Evolutionary conservation across 805 yeast genomes (phyloP).

Genomic region (Wickerhamiella bombiphila): DNA sequence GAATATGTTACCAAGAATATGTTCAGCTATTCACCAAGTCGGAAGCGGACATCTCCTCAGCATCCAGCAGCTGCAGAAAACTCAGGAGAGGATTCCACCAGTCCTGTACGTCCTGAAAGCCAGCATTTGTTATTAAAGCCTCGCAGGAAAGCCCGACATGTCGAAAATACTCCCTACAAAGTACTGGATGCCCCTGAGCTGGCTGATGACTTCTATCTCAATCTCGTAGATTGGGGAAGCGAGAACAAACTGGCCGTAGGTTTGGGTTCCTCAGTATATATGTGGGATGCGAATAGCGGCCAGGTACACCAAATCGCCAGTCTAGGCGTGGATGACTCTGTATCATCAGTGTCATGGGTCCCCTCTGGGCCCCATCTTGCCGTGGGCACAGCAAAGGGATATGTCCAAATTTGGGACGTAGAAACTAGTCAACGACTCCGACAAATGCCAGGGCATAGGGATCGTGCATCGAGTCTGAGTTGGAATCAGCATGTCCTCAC

Average conservation of each 20-base stretch:
- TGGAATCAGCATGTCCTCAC: slow-evolving; percentile 88
- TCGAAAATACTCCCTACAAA: slow-evolving; percentile 77
- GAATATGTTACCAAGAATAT: slow-evolving; percentile 27
- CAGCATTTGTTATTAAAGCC: slow-evolving; percentile 71
- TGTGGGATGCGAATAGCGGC: slow-evolving; percentile 82
- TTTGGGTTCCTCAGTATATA: slow-evolving; percentile 68
- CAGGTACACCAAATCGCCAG: slow-evolving; percentile 70
- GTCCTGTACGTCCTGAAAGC: slow-evolving; percentile 54
- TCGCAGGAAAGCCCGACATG: slow-evolving; percentile 58
- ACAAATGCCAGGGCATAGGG: slow-evolving; percentile 81
- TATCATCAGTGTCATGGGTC: slow-evolving; percentile 84
- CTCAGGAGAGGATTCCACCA: not conserved
- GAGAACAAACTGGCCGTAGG: slow-evolving; percentile 85
- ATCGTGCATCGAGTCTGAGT: slow-evolving; percentile 73
- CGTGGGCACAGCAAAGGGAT: slow-evolving; percentile 73
- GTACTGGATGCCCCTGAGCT: slow-evolving; percentile 93
- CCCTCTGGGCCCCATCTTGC: slow-evolving; percentile 91
- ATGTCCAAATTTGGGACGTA: slow-evolving; percentile 93
- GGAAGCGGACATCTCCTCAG: slow-evolving; percentile 1
- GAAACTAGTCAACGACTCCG: slow-evolving; percentile 66
- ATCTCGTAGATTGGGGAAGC: slow-evolving; percentile 90
- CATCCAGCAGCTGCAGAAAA: not conserved
- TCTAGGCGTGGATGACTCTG: slow-evolving; percentile 49
- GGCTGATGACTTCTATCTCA: slow-evolving; percentile 84
- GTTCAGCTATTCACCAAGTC: slow-evolving; percentile 15